A percentile compares a stretch with the other conserved stretches of the same genome.
These are phyloP conservation scores for Leucosporidium yakuticum DNA, from an alignment of 768 basidiomycete species.

Conservation along the genomic window DNA sequence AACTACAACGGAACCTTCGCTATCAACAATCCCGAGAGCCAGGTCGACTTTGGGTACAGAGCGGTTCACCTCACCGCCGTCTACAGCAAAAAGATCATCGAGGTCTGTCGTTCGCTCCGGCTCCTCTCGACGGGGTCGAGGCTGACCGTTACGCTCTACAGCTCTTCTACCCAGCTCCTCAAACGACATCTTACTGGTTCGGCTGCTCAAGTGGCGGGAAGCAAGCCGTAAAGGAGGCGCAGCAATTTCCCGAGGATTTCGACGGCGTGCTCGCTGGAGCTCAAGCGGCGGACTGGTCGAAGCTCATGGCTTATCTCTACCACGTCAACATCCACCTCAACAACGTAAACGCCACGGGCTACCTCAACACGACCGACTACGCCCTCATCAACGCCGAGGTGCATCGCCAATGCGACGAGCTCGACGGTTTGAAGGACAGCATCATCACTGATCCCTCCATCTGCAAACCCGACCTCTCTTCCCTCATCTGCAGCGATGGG, in stretches of 20 bases:
- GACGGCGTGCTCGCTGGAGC: constrained; percentile 34
- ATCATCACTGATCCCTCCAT: constrained; percentile 42
- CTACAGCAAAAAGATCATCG: constrained; percentile 32
- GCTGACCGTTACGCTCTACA: neutral
- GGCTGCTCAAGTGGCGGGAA: constrained; percentile 38
- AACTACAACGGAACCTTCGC: constrained; percentile 29
- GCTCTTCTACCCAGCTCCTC: neutral
- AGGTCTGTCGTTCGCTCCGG: neutral
- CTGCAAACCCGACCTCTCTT: constrained; percentile 38
- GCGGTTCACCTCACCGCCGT: constrained; percentile 33
- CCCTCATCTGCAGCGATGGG: constrained; percentile 3
- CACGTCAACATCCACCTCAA: constrained; percentile 33
- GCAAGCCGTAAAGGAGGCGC: constrained; percentile 28
- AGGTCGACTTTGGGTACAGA: constrained; percentile 31
- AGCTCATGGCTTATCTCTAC: constrained; percentile 25
- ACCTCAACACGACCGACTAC: constrained; percentile 23
- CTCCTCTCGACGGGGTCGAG: neutral
- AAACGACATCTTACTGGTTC: constrained; percentile 22
- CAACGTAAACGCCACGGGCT: constrained; percentile 7
- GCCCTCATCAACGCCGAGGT: constrained; percentile 13
- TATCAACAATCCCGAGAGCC: constrained; percentile 10
- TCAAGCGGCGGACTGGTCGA: constrained; percentile 15
- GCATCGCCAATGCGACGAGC: constrained; percentile 32
- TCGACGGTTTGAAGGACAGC: constrained; percentile 40
- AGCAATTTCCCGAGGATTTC: constrained; percentile 27